Conservation (phyloP, 225 moss, liverwort and hornwort genomes). For the Climacium dendroides region DNA sequence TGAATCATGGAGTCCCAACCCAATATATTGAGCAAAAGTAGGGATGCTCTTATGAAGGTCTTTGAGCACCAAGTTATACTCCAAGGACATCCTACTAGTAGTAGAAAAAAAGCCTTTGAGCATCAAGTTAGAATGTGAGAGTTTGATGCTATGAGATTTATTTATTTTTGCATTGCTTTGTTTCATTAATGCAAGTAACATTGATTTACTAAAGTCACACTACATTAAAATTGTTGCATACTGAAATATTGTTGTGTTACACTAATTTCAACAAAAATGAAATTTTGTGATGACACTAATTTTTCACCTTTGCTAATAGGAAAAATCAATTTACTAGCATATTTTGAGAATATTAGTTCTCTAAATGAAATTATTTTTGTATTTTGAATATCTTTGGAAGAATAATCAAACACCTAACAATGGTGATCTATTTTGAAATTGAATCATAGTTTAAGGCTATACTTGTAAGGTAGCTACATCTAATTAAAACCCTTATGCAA, state of each 20-base stretch:
- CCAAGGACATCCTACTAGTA: accelerated
- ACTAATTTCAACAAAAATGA: not conserved
- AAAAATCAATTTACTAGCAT: not conserved
- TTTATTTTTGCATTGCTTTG: too few relatives aligned
- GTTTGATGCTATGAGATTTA: too few relatives aligned
- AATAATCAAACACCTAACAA: not conserved
- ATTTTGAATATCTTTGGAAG: not conserved
- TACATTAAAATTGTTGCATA: not conserved
- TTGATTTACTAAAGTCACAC: too few relatives aligned
- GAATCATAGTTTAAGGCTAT: not conserved
- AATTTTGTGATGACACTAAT: not conserved
- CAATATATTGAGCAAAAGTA: too few relatives aligned
- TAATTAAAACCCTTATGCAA: not conserved
- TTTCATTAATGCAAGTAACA: not conserved
- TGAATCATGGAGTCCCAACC: too few relatives aligned
- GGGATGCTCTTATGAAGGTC: too few relatives aligned
- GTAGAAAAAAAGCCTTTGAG: not conserved
- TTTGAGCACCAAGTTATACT: not conserved
- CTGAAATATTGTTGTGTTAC: not conserved
- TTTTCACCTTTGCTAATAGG: not conserved
- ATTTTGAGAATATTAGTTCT: not conserved
- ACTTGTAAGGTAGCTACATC: not conserved
- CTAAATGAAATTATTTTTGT: not conserved
- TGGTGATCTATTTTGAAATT: not conserved
- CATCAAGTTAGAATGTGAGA: not conserved